Conservation (phyloP, 352 stramenopile species). For the Pythium sp. region DNA sequence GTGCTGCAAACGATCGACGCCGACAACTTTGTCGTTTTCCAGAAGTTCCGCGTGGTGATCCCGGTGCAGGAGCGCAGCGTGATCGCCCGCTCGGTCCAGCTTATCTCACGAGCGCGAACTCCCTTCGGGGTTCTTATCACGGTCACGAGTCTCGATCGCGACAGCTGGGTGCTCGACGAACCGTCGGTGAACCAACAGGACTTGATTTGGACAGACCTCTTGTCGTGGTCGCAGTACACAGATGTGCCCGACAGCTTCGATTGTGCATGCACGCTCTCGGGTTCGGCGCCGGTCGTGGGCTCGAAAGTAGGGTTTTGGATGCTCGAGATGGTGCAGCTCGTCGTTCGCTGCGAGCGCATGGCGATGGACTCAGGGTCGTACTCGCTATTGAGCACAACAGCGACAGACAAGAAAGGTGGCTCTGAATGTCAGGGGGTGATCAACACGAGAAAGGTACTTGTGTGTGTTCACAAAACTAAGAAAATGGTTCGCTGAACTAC, state of each 20-base stretch:
- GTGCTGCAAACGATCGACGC: slow-evolving; percentile 14
- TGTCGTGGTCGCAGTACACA: neutral
- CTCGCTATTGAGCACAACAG: neutral
- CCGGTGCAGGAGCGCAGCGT: neutral
- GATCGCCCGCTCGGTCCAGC: neutral
- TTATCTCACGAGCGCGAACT: slow-evolving; percentile 11
- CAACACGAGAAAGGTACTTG: neutral
- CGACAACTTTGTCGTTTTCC: slow-evolving; percentile 16
- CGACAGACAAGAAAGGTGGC: neutral
- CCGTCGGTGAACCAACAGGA: neutral
- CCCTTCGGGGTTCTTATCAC: neutral
- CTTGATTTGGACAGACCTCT: too few relatives aligned
- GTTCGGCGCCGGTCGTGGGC: neutral
- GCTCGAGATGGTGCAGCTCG: neutral
- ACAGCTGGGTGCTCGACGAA: slow-evolving; percentile 6
- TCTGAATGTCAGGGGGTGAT: neutral
- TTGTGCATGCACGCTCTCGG: neutral
- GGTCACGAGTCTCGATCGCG: slow-evolving; percentile 10
- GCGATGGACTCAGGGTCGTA: neutral
- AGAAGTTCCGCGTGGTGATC: slow-evolving; percentile 15
- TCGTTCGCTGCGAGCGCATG: neutral
- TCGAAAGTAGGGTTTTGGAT: neutral
- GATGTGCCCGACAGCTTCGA: neutral
- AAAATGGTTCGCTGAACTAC: too few relatives aligned
- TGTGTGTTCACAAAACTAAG: neutral